Evolutionary conservation across 2,329 filamentous ascomycete species (phyloP), one percentile per base, ranked within the genome.

Genomic region (Sporothrix mexicana): DNA sequence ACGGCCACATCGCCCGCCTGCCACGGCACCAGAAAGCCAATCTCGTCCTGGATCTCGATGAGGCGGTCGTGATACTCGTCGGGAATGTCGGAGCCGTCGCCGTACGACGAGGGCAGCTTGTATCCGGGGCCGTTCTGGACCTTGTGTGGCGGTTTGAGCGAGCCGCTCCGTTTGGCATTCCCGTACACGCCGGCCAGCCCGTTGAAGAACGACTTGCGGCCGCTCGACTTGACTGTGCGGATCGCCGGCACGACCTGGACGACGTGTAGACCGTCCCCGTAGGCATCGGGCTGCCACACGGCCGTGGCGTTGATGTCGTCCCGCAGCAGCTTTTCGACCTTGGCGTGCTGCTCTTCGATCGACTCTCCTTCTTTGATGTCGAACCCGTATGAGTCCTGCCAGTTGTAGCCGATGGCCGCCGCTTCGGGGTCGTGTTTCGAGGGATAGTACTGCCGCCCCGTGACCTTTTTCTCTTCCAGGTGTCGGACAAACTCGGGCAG

Each of bases 31-130:
- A 71, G 43, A 10, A 78, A 70, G 8, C 77, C 67, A n/a, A 78
- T 74, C 6, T 77, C 77, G 69, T 78, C 76, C 10, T 76, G 78
- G 20, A 78, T 77, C 45, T 77, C 75, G 13, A 78, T 76, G 1
- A 78, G 76, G 3, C 74, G 74, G 12, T 78, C 75, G 1, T 78
- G 74, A 47, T 77, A 78, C 36, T 75, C 74, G 7, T 75, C 62
- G 0, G 77, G 77, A 15, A 78, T 78, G 7, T 74, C 70, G 0
- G 76, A 75, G 23, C 74, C 77, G 62, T 78, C 78, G 12, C 78
- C 77, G 30, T 77, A 78, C 73, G 64, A 68, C 23, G 64, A 68
- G 6, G 64, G 64, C 23, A 77, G 17, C 74, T 77, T 55, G 76
- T 77, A 1, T 76, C 76, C 69, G 74, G 73, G 23, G 36, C 73